These are phyloP conservation scores for Ceriops tagal DNA, from an alignment of 345 rosid species.

Conservation along the genomic window DNA sequence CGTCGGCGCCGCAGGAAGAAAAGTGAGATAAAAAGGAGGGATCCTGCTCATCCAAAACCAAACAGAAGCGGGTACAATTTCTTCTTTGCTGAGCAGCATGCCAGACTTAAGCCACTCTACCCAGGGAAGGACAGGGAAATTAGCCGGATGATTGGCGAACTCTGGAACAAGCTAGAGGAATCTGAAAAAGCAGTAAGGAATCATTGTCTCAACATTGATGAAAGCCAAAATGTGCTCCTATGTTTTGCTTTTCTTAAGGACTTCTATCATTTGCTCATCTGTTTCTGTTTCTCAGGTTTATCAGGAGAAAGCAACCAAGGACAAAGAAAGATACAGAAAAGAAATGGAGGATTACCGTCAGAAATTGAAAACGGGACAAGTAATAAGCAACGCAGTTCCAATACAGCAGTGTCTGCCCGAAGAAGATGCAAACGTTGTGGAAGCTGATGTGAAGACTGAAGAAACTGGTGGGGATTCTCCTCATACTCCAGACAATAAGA, in stretches of 20 bases:
- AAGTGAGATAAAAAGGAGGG: slow-evolving; percentile 82
- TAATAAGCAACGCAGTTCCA: slow-evolving; percentile 63
- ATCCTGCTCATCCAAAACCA: slow-evolving; percentile 93
- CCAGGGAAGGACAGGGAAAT: slow-evolving; percentile 96
- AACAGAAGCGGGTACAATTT: slow-evolving; percentile 93
- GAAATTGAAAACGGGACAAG: slow-evolving; percentile 53
- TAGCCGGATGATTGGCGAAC: slow-evolving; percentile 88
- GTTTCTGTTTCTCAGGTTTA: slow-evolving; percentile 13
- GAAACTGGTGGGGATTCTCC: slow-evolving; percentile 55
- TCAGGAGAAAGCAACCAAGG: slow-evolving; percentile 77
- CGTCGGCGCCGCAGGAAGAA: slow-evolving; percentile 87
- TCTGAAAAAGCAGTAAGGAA: slow-evolving; percentile 55
- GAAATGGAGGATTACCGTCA: slow-evolving; percentile 89
- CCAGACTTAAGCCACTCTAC: slow-evolving; percentile 79
- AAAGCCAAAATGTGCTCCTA: too few species aligned
- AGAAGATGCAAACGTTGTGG: slow-evolving; percentile 42
- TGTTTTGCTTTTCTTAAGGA: neutral
- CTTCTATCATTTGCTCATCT: neutral
- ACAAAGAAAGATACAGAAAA: slow-evolving; percentile 78
- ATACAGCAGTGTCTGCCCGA: slow-evolving; percentile 64
- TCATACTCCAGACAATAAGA: slow-evolving; percentile 39
- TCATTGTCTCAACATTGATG: too few species aligned
- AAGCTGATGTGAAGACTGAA: slow-evolving; percentile 43
- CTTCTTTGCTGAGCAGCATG: slow-evolving; percentile 95
- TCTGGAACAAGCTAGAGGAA: slow-evolving; percentile 75